These are phyloP conservation scores for Populus euphratica DNA, from an alignment of 345 rosid genomes.

Conservation along the genomic window DNA sequence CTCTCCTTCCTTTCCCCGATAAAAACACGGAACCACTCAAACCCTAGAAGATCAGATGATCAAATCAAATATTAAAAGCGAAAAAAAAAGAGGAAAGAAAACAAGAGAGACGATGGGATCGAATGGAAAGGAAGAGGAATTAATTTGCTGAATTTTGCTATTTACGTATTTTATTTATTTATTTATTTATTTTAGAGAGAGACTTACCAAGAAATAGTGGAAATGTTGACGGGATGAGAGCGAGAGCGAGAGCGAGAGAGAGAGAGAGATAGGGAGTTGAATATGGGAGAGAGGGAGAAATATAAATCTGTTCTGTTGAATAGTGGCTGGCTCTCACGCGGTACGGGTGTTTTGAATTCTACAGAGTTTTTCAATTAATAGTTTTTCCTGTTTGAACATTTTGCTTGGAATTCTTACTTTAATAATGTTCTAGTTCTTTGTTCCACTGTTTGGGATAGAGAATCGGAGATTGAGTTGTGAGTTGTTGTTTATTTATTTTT, in stretches of 20 bases:
- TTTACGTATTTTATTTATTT: background rate
- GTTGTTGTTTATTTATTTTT: no score
- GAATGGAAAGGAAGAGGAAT: background rate
- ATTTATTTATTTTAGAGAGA: background rate
- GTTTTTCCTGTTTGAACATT: background rate
- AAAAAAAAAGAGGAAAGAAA: background rate
- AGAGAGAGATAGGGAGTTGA: background rate
- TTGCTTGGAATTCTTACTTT: no score
- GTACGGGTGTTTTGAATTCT: background rate
- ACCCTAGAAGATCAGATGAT: background rate
- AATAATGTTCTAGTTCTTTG: no score
- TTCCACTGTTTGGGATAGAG: no score
- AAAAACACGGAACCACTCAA: background rate
- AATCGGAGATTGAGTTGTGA: no score
- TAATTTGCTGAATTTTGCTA: background rate
- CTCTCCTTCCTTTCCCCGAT: background rate
- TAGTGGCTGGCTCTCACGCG: constrained; percentile 1
- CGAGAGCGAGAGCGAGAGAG: background rate
- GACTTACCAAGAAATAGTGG: background rate
- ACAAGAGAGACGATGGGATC: background rate
- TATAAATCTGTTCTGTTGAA: background rate
- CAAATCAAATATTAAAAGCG: background rate
- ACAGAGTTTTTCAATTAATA: background rate
- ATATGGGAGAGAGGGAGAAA: background rate
- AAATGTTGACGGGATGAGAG: background rate